Evolutionary conservation across 73 alveolate species (phyloP).

Genomic region (Uronychia setigera): DNA sequence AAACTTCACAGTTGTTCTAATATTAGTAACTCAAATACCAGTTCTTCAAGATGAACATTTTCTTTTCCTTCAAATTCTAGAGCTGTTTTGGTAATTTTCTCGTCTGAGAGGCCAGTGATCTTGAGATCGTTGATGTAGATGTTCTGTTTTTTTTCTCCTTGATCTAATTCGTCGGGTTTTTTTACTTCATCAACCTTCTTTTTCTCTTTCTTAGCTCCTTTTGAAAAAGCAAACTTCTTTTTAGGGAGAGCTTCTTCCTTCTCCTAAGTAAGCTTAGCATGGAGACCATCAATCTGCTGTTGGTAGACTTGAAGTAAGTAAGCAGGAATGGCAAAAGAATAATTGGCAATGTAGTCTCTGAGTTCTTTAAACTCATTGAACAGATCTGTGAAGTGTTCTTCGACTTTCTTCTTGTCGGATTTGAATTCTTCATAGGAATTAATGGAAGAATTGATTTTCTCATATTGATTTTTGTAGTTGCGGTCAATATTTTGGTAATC

Average conservation of each 20-base stretch:
- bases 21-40: conserved; percentile 35
- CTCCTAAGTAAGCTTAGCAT: conserved; percentile 35
- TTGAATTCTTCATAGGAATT: conserved; percentile 20
- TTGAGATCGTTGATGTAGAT: conserved; percentile 17
- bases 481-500: conserved; percentile 15
- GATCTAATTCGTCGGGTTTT: neutral
- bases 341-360: conserved; percentile 59
- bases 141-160: conserved; percentile 12
- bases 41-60: conserved; percentile 74
- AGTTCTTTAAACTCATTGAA: conserved; percentile 12
- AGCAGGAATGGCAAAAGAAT: conserved; percentile 38
- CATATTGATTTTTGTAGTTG: conserved; percentile 22
- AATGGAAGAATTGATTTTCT: conserved; percentile 1
- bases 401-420: conserved; percentile 38
- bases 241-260: conserved; percentile 64
- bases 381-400: conserved; percentile 31
- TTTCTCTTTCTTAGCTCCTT: conserved; percentile 23
- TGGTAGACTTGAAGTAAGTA: conserved; percentile 29
- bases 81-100: conserved; percentile 52
- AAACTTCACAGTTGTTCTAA: conserved; percentile 48
- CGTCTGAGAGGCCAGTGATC: conserved; percentile 31
- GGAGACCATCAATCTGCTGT: conserved; percentile 31
- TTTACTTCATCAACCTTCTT: conserved; percentile 34
- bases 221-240: conserved; percentile 59
- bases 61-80: conserved; percentile 75